These are phyloP conservation scores for Fabrea salina DNA, from an alignment of 169 alveolate genomes.

Conservation along the genomic window DNA sequence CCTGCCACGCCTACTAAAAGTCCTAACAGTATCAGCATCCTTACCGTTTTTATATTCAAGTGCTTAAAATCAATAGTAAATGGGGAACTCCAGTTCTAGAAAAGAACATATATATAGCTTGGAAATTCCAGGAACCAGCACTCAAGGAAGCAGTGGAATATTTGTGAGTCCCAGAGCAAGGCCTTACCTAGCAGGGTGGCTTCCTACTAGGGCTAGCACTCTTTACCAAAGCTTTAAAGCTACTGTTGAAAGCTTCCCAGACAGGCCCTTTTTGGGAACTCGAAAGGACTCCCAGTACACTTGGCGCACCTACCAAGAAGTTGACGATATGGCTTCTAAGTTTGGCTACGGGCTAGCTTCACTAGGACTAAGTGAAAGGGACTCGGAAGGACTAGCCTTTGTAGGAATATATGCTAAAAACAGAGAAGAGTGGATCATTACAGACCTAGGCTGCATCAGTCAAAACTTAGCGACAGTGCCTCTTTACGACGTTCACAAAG, in stretches of 20 bases:
- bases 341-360: background rate
- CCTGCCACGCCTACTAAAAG: background rate
- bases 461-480: background rate
- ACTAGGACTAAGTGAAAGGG: background rate
- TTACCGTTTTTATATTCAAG: too few relatives aligned
- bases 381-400: background rate
- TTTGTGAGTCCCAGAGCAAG: too few relatives aligned
- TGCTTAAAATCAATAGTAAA: background rate
- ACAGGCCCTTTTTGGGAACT: background rate
- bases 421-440: slow-evolving; percentile 85
- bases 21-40: background rate
- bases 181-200: too few relatives aligned
- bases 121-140: too few relatives aligned
- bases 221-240: background rate
- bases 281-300: background rate
- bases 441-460: slow-evolving; percentile 42
- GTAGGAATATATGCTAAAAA: slow-evolving; percentile 78
- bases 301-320: background rate
- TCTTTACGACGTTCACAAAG: slow-evolving; percentile 8
- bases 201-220: background rate
- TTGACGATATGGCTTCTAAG: background rate
- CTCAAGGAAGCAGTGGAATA: too few relatives aligned
- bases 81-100: background rate
- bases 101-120: too few relatives aligned
- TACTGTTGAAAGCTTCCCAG: background rate